Percentiles rank a stretch among this genome's conserved stretches.
These are phyloP conservation scores for Fusarium xylarioides DNA, from an alignment of 2,329 filamentous ascomycete genomes.

Conservation along the genomic window DNA sequence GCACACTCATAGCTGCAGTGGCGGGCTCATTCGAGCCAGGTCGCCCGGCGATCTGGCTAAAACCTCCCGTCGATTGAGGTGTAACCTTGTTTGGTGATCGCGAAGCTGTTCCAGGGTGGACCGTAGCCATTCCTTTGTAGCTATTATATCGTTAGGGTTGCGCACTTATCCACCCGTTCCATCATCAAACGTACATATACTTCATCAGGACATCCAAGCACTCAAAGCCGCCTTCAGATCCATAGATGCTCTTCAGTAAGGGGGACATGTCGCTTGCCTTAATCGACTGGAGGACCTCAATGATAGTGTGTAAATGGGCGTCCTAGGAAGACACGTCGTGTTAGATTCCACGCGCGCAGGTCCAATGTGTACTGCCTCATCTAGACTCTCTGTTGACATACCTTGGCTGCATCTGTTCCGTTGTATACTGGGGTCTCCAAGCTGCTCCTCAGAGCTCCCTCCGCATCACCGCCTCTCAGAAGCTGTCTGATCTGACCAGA, in stretches of 20 bases:
- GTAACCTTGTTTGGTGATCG: slow-evolving; percentile 60
- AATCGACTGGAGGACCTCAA: slow-evolving; percentile 95
- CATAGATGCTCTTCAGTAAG: slow-evolving; percentile 83
- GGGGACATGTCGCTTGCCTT: slow-evolving; percentile 95
- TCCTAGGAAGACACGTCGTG: slow-evolving; percentile 63
- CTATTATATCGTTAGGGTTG: slow-evolving; percentile 53
- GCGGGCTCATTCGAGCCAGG: slow-evolving; percentile 72
- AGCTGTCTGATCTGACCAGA: slow-evolving; percentile 87
- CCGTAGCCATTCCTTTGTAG: slow-evolving; percentile 86
- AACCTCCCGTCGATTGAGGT: slow-evolving; percentile 81
- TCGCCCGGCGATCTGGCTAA: slow-evolving; percentile 77
- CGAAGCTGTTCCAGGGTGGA: slow-evolving; percentile 53
- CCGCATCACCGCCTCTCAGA: slow-evolving; percentile 83
- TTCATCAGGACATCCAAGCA: slow-evolving; percentile 95
- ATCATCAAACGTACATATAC: slow-evolving; percentile 76
- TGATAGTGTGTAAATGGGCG: slow-evolving; percentile 84
- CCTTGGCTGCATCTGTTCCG: slow-evolving; percentile 66
- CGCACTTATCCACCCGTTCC: background rate
- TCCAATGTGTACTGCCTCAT: background rate
- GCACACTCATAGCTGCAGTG: slow-evolving; percentile 91
- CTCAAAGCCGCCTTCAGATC: slow-evolving; percentile 81
- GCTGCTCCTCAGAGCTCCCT: slow-evolving; percentile 85
- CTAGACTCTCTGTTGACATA: slow-evolving; percentile 39
- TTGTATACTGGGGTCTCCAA: slow-evolving; percentile 86
- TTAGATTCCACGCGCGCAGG: slow-evolving; percentile 1